A percentile compares a stretch with the other conserved stretches of the same genome.
Conservation (phyloP, 441 rosid genomes). For the Dalechampia spathulata region DNA sequence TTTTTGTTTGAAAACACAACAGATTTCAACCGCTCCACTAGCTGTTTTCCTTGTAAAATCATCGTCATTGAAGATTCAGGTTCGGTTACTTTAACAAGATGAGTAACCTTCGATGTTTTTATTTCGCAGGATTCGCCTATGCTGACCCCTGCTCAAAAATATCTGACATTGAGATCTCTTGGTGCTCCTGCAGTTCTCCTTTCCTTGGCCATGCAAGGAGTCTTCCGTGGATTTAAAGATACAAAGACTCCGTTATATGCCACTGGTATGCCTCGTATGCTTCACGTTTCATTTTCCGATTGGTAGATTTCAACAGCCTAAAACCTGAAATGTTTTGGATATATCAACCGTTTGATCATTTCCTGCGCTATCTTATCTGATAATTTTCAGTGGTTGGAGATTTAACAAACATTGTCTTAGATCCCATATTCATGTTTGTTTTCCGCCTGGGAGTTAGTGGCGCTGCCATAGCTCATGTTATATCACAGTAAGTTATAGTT, state of each 20-base stretch:
- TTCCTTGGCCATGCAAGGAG: constrained; percentile 80
- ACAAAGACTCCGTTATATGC: constrained; percentile 76
- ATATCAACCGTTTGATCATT: not conserved
- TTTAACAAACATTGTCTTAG: constrained; percentile 71
- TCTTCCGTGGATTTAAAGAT: constrained; percentile 85
- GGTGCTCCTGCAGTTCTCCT: constrained; percentile 93
- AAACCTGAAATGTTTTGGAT: not conserved
- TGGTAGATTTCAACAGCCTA: too few species aligned
- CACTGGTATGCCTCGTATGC: constrained; percentile 42
- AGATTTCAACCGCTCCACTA: too few species aligned
- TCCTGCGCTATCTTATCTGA: constrained; percentile 12
- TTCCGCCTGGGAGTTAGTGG: constrained; percentile 74
- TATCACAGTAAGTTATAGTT: constrained; percentile 97
- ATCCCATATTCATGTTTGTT: constrained; percentile 69
- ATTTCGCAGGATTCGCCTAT: constrained; percentile 77
- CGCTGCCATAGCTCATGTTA: constrained; percentile 90
- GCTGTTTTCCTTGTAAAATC: too few species aligned
- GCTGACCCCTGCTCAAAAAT: constrained; percentile 67
- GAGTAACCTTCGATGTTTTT: too few species aligned
- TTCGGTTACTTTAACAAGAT: too few species aligned
- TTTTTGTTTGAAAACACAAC: too few species aligned
- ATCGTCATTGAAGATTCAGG: too few species aligned
- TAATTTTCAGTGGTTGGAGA: constrained; percentile 67
- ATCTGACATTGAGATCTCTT: constrained; percentile 72
- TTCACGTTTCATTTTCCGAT: too few species aligned